phyloP scores from a whole-genome alignment of 257 asterid species.

The Mentha longifolia region DNA sequence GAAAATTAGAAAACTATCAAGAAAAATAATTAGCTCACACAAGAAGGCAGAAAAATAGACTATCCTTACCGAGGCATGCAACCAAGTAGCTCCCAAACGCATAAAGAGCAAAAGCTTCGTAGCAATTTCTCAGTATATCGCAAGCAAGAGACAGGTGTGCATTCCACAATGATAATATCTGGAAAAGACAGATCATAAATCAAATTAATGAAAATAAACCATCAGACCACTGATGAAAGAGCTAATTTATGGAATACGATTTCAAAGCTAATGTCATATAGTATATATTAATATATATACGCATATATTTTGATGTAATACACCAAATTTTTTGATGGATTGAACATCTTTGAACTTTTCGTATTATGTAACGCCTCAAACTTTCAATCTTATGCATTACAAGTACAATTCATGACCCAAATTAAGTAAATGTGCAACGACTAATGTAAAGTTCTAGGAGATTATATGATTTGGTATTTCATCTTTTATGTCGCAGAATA shows the following conservation, averaged over 20 bases:
- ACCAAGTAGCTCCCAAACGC: constrained; percentile 96
- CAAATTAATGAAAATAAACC: background rate
- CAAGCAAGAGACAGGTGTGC: constrained; percentile 76
- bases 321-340: background rate
- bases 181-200: constrained; percentile 28
- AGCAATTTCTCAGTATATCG: constrained; percentile 89
- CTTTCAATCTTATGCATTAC: background rate
- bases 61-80: constrained; percentile 87
- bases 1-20: background rate
- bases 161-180: constrained; percentile 85
- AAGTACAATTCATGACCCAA: background rate
- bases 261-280: background rate
- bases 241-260: background rate
- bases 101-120: constrained; percentile 94
- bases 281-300: too few relatives aligned
- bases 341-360: background rate
- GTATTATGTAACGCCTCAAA: background rate
- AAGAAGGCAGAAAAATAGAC: background rate
- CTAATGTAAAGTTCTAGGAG: background rate
- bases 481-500: background rate
- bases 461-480: background rate
- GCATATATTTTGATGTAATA: too few relatives aligned
- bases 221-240: background rate
- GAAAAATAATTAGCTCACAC: background rate
- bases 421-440: background rate